Evolutionary conservation across 768 basidiomycete species (phyloP), one percentile per base, ranked within the genome.

Genomic region (Lactifluus piperatus): DNA sequence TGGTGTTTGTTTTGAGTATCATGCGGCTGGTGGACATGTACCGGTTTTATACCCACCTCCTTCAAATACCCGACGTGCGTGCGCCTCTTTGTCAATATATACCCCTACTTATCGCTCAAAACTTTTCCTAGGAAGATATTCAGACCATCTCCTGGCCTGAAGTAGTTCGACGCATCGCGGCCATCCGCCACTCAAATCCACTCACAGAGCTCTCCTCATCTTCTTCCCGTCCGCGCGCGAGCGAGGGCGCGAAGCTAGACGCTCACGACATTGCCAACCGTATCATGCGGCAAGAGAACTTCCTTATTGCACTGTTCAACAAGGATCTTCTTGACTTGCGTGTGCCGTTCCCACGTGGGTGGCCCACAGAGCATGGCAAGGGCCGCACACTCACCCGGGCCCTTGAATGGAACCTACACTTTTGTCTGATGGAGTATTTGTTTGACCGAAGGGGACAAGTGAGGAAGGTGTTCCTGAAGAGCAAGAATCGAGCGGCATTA

Each of bases 201-300:
- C 77, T 93, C 26, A 95, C 94, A 0, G 92, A 91, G 3, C 76
- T 93, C 5, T 89, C 90, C 0, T 88, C 86, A 4, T 77, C 79
- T 7, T 64, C 75, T 59, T 71, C 76, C 4, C 74, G 76, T 50
- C 74, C 76, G 0, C 81, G 83, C 64, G 80, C 86, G 62, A 81
- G 85, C 4, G 79, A 85, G 10, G 85, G 83, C 1, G 90, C 92
- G 48, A 91, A 91, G 69, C 82, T 99, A 7, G 97, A 99, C 66
- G 97, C 95, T 2, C 97, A 99, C 69, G 95, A 98, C 72, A 84
- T 98, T 54, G 95, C 95, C 4, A 98, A 97, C 70, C 87, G 97
- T 52, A 97, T 99, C 67, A 81, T 99, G 83, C 82, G 97, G 32
- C 92, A 97, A 70, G 97, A 98, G 69, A 99, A 99, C 72, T 99